phyloP scores from a whole-genome alignment of 345 rosid genomes.

The rapeseed (Brassica napus) region Da-Ae NC_063449.1:32404501-32405000 shows the following conservation, averaged over 20 bases:
- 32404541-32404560: conserved; percentile 28
- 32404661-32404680: conserved; percentile 80
- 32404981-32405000: too few species aligned
- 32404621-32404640: conserved; percentile 96
- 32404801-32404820: not conserved
- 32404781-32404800: not conserved
- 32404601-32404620: conserved; percentile 64
- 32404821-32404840: too few species aligned
- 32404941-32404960: too few species aligned
- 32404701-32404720: conserved; percentile 76
- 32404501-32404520: not conserved
- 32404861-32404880: too few species aligned
- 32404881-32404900: too few species aligned
- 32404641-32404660: conserved; percentile 80
- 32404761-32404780: conserved; percentile 42
- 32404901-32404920: too few species aligned
- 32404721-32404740: conserved; percentile 82
- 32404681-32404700: conserved; percentile 78
- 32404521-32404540: conserved; percentile 7
- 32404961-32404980: too few species aligned
- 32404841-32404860: too few species aligned
- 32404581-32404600: conserved; percentile 60
- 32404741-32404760: conserved; percentile 84
- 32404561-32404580: conserved; percentile 71
- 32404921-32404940: too few species aligned